Percentiles rank a stretch among this genome's conserved stretches.
These are phyloP conservation scores for Salvia rosmarinus DNA, from an alignment of 257 asterid genomes.

Conservation along the genomic window DNA sequence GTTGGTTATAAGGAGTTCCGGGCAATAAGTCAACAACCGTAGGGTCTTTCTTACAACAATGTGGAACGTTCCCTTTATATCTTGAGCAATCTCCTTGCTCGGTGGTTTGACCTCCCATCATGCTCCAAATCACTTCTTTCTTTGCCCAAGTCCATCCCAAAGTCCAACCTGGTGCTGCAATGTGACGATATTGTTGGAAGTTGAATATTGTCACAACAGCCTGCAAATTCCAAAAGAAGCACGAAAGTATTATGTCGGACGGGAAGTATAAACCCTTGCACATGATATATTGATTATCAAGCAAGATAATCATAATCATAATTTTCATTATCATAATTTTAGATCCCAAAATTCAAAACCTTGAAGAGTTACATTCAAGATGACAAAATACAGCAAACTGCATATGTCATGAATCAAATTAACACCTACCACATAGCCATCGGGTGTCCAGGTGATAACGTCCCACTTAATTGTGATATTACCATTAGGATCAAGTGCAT, in stretches of 20 bases:
- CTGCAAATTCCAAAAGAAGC: no score
- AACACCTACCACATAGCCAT: conserved; percentile 74
- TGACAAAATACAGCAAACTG: neutral
- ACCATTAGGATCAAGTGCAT: conserved; percentile 84
- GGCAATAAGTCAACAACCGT: conserved; percentile 65
- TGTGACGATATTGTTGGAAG: conserved; percentile 91
- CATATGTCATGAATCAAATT: neutral
- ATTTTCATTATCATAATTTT: no score
- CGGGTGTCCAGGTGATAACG: conserved; percentile 72
- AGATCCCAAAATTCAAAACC: neutral
- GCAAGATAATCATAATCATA: no score
- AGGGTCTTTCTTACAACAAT: conserved; percentile 76
- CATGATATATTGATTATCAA: no score
- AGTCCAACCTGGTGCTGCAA: conserved; percentile 92
- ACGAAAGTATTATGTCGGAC: no score
- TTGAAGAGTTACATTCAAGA: neutral
- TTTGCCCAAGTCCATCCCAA: conserved; percentile 96
- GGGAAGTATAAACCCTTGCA: no score
- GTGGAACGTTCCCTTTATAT: conserved; percentile 56
- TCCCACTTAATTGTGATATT: conserved; percentile 83
- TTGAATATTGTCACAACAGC: conserved; percentile 86
- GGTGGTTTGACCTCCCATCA: conserved; percentile 79
- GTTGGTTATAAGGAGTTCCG: conserved; percentile 76
- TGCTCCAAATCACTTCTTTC: conserved; percentile 89
- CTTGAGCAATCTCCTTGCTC: conserved; percentile 96